phyloP scores from a whole-genome alignment of 1,284 basidiomycete species.

The Phylloboletellus chloephorus region DNA sequence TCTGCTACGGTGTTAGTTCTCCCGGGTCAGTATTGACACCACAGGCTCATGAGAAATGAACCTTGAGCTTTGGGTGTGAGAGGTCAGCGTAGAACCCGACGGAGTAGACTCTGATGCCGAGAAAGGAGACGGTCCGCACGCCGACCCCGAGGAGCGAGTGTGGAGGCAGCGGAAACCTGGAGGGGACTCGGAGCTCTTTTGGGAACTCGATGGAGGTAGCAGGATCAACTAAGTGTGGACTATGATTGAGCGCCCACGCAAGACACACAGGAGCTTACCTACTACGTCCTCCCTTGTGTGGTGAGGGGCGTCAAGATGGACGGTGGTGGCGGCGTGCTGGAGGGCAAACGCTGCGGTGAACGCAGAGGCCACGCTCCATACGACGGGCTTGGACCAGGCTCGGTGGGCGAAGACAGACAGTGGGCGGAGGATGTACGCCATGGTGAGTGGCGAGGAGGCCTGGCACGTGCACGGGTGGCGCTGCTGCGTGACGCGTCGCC shows the following conservation, averaged over 20 bases:
- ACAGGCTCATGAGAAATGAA: slow-evolving; percentile 24
- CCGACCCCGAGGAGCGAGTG: slow-evolving; percentile 76
- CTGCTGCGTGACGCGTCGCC: slow-evolving; percentile 1
- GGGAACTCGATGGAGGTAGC: slow-evolving; percentile 71
- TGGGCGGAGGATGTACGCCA: slow-evolving; percentile 15
- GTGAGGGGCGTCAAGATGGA: slow-evolving; percentile 38
- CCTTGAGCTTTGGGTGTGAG: slow-evolving; percentile 54
- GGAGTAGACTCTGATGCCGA: slow-evolving; percentile 80
- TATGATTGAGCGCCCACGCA: background rate
- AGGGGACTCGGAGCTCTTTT: slow-evolving; percentile 52
- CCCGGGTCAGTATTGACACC: background rate
- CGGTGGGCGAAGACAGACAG: slow-evolving; percentile 4
- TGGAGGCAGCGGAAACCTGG: slow-evolving; percentile 53
- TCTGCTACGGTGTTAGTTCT: slow-evolving; percentile 27
- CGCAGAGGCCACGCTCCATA: slow-evolving; percentile 35
- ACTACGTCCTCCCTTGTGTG: slow-evolving; percentile 16
- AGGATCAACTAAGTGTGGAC: slow-evolving; percentile 45
- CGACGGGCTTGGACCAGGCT: slow-evolving; percentile 19
- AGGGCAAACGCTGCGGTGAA: slow-evolving; percentile 30
- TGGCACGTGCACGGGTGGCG: slow-evolving; percentile 17
- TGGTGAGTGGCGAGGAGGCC: slow-evolving; percentile 5
- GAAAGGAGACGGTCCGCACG: slow-evolving; percentile 80
- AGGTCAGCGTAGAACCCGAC: slow-evolving; percentile 83
- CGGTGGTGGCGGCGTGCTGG: slow-evolving; percentile 17
- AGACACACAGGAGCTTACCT: slow-evolving; percentile 14